These are phyloP conservation scores for Naganishia vishniacii DNA, from an alignment of 768 basidiomycete genomes.

Conservation along the genomic window DNA sequence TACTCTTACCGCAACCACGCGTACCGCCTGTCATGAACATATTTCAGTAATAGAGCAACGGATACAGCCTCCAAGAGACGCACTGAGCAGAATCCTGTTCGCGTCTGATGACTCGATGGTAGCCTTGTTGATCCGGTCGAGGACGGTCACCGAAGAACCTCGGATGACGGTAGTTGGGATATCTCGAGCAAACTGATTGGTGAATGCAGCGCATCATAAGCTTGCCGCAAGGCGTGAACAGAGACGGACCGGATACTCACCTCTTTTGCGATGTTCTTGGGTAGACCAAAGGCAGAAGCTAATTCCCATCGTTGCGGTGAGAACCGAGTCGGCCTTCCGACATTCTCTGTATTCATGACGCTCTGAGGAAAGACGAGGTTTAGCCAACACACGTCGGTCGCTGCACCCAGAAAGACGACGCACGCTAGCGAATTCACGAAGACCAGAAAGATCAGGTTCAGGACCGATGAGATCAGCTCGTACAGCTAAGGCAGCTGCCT, in stretches of 20 bases:
- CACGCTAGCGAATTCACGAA: conserved; percentile 7
- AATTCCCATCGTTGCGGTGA: conserved; percentile 30
- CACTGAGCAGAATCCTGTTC: conserved; percentile 63
- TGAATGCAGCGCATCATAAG: not conserved
- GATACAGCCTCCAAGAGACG: not conserved
- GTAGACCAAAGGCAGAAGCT: conserved; percentile 65
- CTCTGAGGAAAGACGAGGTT: not conserved
- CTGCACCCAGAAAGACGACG: conserved; percentile 6
- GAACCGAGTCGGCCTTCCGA: conserved; percentile 38
- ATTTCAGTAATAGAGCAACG: conserved; percentile 24
- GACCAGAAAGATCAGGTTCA: conserved; percentile 29
- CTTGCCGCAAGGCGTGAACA: not conserved
- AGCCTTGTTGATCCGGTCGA: conserved; percentile 57
- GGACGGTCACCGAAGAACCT: conserved; percentile 58
- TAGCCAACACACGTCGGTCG: not conserved
- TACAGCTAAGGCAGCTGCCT: conserved; percentile 24
- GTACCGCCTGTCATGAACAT: conserved; percentile 57
- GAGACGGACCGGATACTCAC: conserved; percentile 50
- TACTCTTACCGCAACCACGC: conserved; percentile 74
- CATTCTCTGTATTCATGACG: conserved; percentile 21
- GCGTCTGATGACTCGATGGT: conserved; percentile 54
- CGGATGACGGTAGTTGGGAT: conserved; percentile 67
- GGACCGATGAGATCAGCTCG: conserved; percentile 16
- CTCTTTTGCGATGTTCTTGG: conserved; percentile 65
- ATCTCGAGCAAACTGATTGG: conserved; percentile 56